Evolutionary conservation across 2,329 filamentous ascomycete species (phyloP).

Genomic region (Lasiodiplodia gonubiensis): DNA sequence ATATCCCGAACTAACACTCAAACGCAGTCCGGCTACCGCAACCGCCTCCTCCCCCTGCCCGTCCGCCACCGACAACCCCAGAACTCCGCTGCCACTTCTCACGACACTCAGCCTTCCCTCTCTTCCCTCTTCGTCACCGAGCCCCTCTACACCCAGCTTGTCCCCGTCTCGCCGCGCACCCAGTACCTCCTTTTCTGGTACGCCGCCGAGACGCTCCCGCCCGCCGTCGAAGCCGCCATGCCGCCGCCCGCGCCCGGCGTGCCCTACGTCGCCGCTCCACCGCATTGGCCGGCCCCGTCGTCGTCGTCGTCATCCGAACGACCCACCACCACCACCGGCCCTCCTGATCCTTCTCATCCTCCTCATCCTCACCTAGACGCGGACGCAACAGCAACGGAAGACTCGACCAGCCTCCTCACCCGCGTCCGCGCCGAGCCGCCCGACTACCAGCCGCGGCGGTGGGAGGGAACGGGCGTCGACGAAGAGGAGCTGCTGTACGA

Average conservation of each 20-base stretch:
- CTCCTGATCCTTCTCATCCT: no score
- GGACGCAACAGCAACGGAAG: slow-evolving; percentile 47
- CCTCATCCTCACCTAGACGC: slow-evolving; percentile 33
- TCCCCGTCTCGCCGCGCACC: slow-evolving; percentile 42
- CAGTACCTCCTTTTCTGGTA: slow-evolving; percentile 58
- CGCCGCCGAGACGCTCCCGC: slow-evolving; percentile 54
- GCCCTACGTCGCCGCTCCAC: slow-evolving; percentile 48
- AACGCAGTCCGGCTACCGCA: slow-evolving; percentile 53
- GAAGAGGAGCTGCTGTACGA: slow-evolving; percentile 53
- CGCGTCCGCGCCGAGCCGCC: neutral
- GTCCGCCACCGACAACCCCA: slow-evolving; percentile 49
- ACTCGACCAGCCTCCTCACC: slow-evolving; percentile 15
- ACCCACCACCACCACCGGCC: slow-evolving; percentile 42
- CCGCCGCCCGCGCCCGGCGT: slow-evolving; percentile 32
- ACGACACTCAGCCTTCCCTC: neutral
- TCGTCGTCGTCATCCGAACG: no score
- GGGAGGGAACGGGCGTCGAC: slow-evolving; percentile 56
- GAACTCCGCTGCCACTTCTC: slow-evolving; percentile 47
- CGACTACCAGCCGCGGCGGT: slow-evolving; percentile 52
- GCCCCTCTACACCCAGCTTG: slow-evolving; percentile 54
- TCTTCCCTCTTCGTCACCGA: slow-evolving; percentile 46
- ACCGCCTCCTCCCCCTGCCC: slow-evolving; percentile 55
- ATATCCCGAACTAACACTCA: neutral
- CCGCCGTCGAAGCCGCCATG: slow-evolving; percentile 39
- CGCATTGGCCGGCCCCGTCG: no score